Base-by-base conservation (phyloP, 2,329 filamentous ascomycete genomes). In the Davidsoniella neocaledoniae region DNA sequence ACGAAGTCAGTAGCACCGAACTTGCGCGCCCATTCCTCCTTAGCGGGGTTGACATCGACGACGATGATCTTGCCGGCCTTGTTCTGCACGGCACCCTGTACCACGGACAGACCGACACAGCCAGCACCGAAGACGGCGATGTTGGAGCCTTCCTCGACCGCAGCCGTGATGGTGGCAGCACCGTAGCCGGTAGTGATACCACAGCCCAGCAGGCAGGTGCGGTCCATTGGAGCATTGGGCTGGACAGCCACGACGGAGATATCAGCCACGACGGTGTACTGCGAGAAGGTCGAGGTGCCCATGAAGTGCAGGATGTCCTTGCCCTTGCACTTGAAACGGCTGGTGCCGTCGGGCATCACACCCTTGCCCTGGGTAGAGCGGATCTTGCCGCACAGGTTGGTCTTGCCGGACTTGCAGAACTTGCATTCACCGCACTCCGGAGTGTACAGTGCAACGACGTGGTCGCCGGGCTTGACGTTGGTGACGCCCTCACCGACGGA, bases 341-440 rank as follows among this genome's bases (percentile, higher is more conserved):
- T 83, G 57, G 90, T 96, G 60, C 90, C 90, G 66, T 98, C 91
- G 52, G 91, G 91, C 88, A 98, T 94, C 58, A 95, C 78, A 62
- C 91, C 91, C 67, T 81, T 83, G 60, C 91, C 91, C 71, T 98
- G 91, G 42, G 91, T 96, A 43, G 86, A 86, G 60, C 91, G 83
- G 68, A 98, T 98, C 79, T 96, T 96, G 66, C 91, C 91, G 71
- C 90, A 96, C 53, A 96, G 83, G 70, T 96, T 94, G 61, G 90
- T 96, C 81, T 98, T 98, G 70, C 90, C 91, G 40, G 90, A 96
- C 68, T 86, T 91, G 82, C 91, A 98, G 77, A 96, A 96, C 73
- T 96, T 96, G 80, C 91, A 98, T 68, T 96, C 90, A 58, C 78
- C 74, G 73, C 91, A 96, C 72, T 96, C 90, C 57, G 91, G 91